Evolutionary conservation across 306 rosid genomes (phyloP), one percentile per base, ranked within the genome.

Genomic region (Myrica gale): DNA sequence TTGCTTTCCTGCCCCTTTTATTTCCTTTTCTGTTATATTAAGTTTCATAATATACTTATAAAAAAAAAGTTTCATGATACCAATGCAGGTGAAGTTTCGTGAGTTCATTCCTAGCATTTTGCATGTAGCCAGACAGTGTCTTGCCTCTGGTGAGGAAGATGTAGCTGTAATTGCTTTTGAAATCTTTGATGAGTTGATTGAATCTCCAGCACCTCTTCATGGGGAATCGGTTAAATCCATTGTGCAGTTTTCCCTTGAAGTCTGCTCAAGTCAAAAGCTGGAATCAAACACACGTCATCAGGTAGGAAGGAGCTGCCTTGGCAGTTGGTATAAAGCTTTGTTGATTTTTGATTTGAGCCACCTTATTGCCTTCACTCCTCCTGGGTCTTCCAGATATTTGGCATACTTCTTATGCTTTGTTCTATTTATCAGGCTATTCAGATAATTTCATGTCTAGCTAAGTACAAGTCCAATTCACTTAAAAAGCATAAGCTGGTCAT

Each of bases 171-270:
- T 96, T 80, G 99, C 97, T 76, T 96, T 96, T 86, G 98, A 96
- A 85, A 96, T 96, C 73, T 96, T 96, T 74, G 99, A 96, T 74
- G 98, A 96, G 88, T 80, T 96, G 80, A 96, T 96, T 83, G 99
- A 96, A 87, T 96, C 98, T 81, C 99, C 99, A 42, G 98, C 97
- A 19, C 99, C 99, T 32, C 97, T 96, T 87, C 99, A 90, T 76
- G 98, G 99, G 74, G 98, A 96, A 74, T 96, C 99, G 76, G 92
- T 92, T 75, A 90, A 84, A 83, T 88, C 98, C 81, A 92, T 96
- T 83, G 99, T 96, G 76, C 99, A 96, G 75, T 96, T 96, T 83
- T 88, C 99, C 37, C 99, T 96, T 78, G 99, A 96, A 89, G 99
- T 96, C 79, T 88, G 98, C 91, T 96, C 99, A 56, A 92, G 84